A percentile compares a stretch with the other conserved stretches of the same genome.
phyloP scores from a whole-genome alignment of 805 yeast species.

The Alloascoidea hylecoeti region DNA sequence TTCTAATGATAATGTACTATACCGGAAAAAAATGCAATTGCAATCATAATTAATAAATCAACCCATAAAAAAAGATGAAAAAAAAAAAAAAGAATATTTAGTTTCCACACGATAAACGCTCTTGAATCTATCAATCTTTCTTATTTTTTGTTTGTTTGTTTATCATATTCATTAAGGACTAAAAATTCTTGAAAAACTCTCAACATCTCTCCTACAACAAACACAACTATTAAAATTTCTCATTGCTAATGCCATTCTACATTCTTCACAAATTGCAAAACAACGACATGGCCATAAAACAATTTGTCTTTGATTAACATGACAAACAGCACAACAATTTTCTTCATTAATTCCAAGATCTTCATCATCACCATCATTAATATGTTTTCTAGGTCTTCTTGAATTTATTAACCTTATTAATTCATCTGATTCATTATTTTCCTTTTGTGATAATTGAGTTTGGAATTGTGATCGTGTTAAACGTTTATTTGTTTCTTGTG shows the following conservation, averaged over 20 bases:
- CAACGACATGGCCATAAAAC: slow-evolving; percentile 92
- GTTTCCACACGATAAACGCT: no score
- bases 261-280: slow-evolving; percentile 75
- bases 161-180: no score
- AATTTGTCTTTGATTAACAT: slow-evolving; percentile 54
- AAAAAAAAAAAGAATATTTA: no score
- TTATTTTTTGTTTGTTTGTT: no score
- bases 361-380: slow-evolving; percentile 10
- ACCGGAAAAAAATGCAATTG: no score
- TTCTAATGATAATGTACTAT: no score
- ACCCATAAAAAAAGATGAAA: no score
- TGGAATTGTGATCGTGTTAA: slow-evolving; percentile 5
- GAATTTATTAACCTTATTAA: neutral
- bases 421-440: neutral
- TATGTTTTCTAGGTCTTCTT: slow-evolving; percentile 6
- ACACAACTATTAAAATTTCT: slow-evolving; percentile 71
- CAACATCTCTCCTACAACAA: slow-evolving; percentile 67
- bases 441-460: slow-evolving; percentile 3
- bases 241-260: slow-evolving; percentile 59
- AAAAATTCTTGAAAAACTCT: slow-evolving; percentile 46
- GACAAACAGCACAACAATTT: slow-evolving; percentile 66
- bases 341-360: no score
- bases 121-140: no score
- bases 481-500: slow-evolving; percentile 3
- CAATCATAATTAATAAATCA: no score